Conservation (phyloP, 2,329 filamentous ascomycete species). For the Mycosphaerelloides madeirae region DNA sequence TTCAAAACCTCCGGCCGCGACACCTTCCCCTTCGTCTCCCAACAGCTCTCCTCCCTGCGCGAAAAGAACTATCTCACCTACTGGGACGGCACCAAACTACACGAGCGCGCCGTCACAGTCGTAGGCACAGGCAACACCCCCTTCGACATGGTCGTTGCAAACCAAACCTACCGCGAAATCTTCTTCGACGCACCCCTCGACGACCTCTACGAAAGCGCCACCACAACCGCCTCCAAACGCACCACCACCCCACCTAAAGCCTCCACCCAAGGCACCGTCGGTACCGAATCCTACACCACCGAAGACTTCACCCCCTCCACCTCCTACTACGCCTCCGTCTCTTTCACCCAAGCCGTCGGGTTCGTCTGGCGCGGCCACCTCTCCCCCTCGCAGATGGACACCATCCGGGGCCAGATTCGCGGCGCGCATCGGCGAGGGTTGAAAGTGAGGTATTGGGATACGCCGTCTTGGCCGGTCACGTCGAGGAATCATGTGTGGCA, state of each 20-base stretch:
- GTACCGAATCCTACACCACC: slow-evolving; percentile 24
- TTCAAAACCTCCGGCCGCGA: slow-evolving; percentile 56
- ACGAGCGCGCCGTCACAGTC: slow-evolving; percentile 59
- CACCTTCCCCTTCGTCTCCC: slow-evolving; percentile 51
- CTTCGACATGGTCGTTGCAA: slow-evolving; percentile 52
- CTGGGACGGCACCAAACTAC: slow-evolving; percentile 48
- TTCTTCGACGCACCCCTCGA: slow-evolving; percentile 58
- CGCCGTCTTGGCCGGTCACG: slow-evolving; percentile 52
- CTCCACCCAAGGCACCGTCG: slow-evolving; percentile 43
- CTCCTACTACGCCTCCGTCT: slow-evolving; percentile 62
- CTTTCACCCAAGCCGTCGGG: slow-evolving; percentile 52
- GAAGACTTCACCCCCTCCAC: slow-evolving; percentile 51
- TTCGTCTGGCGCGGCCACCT: slow-evolving; percentile 44
- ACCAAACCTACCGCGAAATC: slow-evolving; percentile 53
- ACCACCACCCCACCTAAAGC: neutral
- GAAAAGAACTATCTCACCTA: slow-evolving; percentile 49
- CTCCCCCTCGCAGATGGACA: slow-evolving; percentile 41
- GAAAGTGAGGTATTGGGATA: slow-evolving; percentile 54
- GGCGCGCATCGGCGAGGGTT: slow-evolving; percentile 50
- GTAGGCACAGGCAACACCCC: slow-evolving; percentile 64
- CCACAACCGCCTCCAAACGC: neutral
- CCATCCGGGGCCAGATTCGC: slow-evolving; percentile 49
- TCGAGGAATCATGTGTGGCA: slow-evolving; percentile 53
- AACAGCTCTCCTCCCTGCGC: slow-evolving; percentile 56
- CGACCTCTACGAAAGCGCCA: slow-evolving; percentile 35